Evolutionary conservation across 345 rosid genomes (phyloP).

Genomic region (Cardamine resedifolia): DNA sequence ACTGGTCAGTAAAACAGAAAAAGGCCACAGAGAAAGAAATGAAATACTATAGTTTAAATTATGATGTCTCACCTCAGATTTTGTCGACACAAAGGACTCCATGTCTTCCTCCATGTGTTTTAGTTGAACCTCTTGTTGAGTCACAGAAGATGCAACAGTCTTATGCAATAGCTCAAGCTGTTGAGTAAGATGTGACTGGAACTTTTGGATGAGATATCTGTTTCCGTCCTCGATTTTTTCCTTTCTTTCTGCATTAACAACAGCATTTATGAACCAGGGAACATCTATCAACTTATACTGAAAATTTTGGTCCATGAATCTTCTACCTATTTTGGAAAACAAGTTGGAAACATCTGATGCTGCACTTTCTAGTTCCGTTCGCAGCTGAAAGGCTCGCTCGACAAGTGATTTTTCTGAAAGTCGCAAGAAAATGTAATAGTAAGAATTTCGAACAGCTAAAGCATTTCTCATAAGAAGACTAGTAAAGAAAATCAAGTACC

Average conservation of each 20-base stretch:
- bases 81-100: conserved; percentile 86
- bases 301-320: conserved; percentile 4
- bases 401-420: conserved; percentile 76
- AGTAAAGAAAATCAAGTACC: conserved; percentile 45
- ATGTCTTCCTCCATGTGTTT: conserved; percentile 94
- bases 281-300: conserved; percentile 1
- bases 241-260: conserved; percentile 73
- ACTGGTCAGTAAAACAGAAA: not conserved
- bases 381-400: conserved; percentile 82
- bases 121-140: conserved; percentile 86
- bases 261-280: conserved; percentile 10
- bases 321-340: conserved; percentile 83
- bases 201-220: conserved; percentile 64
- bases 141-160: conserved; percentile 81
- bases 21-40: not conserved
- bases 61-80: conserved; percentile 58
- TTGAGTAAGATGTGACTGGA: conserved; percentile 79
- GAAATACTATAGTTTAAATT: not conserved
- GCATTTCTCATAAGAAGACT: not conserved
- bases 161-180: conserved; percentile 87
- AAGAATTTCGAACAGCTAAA: not conserved
- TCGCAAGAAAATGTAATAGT: conserved; percentile 4
- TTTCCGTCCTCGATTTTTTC: conserved; percentile 93
- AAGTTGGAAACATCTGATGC: conserved; percentile 84
- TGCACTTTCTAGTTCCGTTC: conserved; percentile 79